Evolutionary conservation across 805 yeast species (phyloP).

Genomic region (Tetrapisispora iriomotensis): DNA sequence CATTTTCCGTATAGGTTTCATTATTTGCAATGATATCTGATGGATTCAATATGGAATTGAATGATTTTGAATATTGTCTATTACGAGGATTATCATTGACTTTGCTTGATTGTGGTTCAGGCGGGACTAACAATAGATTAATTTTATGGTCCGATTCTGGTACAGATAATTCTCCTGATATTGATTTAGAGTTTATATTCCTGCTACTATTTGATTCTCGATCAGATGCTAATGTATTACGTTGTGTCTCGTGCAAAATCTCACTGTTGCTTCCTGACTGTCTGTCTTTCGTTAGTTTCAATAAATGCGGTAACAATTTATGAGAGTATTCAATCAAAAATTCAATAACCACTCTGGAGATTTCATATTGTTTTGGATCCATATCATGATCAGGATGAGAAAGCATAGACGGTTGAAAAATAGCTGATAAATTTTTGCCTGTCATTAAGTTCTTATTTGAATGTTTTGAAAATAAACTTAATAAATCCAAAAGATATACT

Average conservation of each 20-base stretch:
- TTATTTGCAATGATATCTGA: constrained; percentile 26
- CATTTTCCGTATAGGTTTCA: constrained; percentile 12
- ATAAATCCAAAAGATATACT: constrained; percentile 75
- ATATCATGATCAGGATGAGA: constrained; percentile 90
- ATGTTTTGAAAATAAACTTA: constrained; percentile 75
- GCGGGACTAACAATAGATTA: no score
- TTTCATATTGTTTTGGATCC: constrained; percentile 83
- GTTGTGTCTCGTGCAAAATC: no score
- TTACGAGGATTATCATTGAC: constrained; percentile 9
- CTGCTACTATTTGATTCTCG: not conserved
- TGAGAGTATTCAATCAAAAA: constrained; percentile 81
- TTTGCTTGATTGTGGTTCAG: not conserved
- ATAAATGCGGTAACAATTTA: constrained; percentile 54
- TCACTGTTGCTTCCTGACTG: constrained; percentile 4
- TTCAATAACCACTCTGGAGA: constrained; percentile 78
- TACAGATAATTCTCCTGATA: not conserved
- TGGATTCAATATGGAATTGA: constrained; percentile 25
- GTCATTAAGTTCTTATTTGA: constrained; percentile 81
- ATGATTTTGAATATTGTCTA: constrained; percentile 27
- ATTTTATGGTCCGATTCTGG: no score
- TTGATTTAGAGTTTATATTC: not conserved
- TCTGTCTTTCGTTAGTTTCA: constrained; percentile 26
- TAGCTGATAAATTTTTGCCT: constrained; percentile 85
- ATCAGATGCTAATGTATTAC: not conserved
- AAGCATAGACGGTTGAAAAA: constrained; percentile 92